Conservation (phyloP, 257 asterid species). For the Penstemon davidsonii region DNA sequence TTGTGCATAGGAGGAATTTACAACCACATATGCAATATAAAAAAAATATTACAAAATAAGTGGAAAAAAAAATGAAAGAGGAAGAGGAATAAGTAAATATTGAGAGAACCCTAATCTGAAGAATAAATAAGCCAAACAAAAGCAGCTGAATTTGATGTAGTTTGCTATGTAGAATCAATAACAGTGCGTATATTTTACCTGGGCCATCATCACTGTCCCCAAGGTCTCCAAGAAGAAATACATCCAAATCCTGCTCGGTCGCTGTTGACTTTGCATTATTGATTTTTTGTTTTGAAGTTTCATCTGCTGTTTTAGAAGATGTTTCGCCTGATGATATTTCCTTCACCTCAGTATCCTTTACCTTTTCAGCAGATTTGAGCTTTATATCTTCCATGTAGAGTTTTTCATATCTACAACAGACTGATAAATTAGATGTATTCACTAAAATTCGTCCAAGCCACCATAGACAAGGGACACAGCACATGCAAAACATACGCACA, state of each 20-base stretch:
- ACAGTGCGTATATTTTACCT: conserved; percentile 48
- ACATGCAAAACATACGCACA: not conserved
- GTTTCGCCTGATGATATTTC: conserved; percentile 49
- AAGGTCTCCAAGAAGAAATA: conserved; percentile 83
- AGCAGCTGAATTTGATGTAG: conserved; percentile 5
- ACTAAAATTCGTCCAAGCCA: conserved; percentile 25
- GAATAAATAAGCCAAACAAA: conserved; percentile 12
- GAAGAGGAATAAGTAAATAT: not conserved
- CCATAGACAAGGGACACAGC: not conserved
- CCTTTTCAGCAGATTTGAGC: conserved; percentile 54
- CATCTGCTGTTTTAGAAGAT: conserved; percentile 43
- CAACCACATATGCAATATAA: not conserved
- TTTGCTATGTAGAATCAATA: not conserved
- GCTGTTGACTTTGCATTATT: conserved; percentile 46
- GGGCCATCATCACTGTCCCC: conserved; percentile 84
- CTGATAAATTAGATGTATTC: conserved; percentile 22
- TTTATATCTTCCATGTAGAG: conserved; percentile 57
- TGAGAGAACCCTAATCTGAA: not conserved
- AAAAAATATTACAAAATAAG: not conserved
- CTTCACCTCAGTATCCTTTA: conserved; percentile 46
- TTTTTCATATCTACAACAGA: conserved; percentile 66
- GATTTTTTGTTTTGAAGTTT: conserved; percentile 41
- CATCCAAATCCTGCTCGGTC: conserved; percentile 92
- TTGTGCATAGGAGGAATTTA: not conserved
- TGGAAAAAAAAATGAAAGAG: conserved; percentile 9